Evolutionary conservation across 169 alveolate genomes (phyloP).

Genomic region (Theileria parva): DNA sequence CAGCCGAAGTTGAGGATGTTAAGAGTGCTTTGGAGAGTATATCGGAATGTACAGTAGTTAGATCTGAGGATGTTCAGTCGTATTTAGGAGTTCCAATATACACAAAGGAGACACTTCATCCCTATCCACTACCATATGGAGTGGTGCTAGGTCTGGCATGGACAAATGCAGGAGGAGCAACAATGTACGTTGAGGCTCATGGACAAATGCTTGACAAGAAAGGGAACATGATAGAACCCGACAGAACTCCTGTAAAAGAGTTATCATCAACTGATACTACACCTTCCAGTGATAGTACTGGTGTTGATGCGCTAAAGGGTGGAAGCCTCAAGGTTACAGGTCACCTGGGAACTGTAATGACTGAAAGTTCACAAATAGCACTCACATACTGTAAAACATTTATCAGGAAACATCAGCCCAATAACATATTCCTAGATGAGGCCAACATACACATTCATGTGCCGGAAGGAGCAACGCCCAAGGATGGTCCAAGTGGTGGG

Average conservation of each 20-base stretch:
- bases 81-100: conserved; percentile 65
- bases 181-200: conserved; percentile 87
- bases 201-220: conserved; percentile 63
- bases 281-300: conserved; percentile 7
- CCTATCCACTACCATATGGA: conserved; percentile 78
- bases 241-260: conserved; percentile 23
- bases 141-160: conserved; percentile 93
- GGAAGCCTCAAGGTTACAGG: conserved; percentile 88
- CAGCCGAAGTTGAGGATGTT: neutral
- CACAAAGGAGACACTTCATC: conserved; percentile 59
- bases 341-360: conserved; percentile 90
- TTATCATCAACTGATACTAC: neutral
- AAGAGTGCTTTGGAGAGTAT: conserved; percentile 10
- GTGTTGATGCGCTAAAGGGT: conserved; percentile 11
- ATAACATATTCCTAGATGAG: conserved; percentile 78
- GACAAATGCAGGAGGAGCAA: conserved; percentile 92
- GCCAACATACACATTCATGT: conserved; percentile 87
- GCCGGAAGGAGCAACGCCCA: conserved; percentile 94
- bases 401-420: conserved; percentile 66
- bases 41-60: conserved; percentile 10
- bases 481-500: conserved; percentile 96
- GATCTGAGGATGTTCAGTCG: conserved; percentile 29
- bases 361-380: conserved; percentile 90
- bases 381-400: conserved; percentile 85
- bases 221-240: conserved; percentile 52